Evolutionary conservation across 345 rosid genomes (phyloP).

Genomic region (Moricandia arvensis): DNA sequence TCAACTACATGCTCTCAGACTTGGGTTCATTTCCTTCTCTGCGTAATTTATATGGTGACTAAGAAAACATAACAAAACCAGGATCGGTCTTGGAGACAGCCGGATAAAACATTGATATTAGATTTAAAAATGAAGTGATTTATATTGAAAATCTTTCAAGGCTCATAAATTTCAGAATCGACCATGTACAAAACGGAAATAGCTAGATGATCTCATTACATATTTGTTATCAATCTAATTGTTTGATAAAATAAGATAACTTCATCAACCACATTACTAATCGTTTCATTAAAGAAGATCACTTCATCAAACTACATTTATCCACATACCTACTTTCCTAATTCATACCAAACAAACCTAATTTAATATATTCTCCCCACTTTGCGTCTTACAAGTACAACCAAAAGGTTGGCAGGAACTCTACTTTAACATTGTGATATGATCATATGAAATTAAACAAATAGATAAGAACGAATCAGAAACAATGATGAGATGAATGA

Average conservation of each 20-base stretch:
- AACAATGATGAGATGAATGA: conserved; percentile 5
- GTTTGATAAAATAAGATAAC: background rate
- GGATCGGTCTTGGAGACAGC: no score
- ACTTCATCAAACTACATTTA: background rate
- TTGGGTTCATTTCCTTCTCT: no score
- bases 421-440: background rate
- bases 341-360: conserved; percentile 23
- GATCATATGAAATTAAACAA: background rate
- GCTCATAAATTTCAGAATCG: no score
- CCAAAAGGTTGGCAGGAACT: conserved; percentile 4
- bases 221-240: background rate
- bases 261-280: background rate
- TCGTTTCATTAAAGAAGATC: no score
- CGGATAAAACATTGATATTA: no score
- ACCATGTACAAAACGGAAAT: no score
- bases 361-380: background rate
- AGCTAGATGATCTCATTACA: no score
- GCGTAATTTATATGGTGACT: no score
- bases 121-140: no score
- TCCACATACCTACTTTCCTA: background rate
- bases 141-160: no score
- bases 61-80: no score
- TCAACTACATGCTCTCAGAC: no score
- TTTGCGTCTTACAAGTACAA: background rate
- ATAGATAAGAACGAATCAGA: background rate